phyloP scores from a whole-genome alignment of 2,329 filamentous ascomycete genomes.

The Ploettnerulaceae sp. region DNA sequence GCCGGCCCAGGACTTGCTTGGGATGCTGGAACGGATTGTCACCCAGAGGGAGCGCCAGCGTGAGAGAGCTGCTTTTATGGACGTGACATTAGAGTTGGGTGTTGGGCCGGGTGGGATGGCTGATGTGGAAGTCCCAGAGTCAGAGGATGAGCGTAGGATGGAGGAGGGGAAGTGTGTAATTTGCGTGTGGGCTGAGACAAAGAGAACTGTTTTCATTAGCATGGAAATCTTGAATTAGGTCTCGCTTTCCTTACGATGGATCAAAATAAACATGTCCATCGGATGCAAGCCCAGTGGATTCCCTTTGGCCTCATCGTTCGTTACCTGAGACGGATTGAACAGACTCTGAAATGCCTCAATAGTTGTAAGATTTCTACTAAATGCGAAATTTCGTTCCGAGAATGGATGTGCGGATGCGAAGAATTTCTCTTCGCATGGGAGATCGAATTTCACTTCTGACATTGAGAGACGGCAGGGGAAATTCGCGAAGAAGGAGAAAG shows the following conservation, averaged over 20 bases:
- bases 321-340: conserved; percentile 17
- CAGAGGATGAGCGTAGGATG: conserved; percentile 5
- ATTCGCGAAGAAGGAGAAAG: conserved; percentile 42
- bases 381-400: conserved; percentile 36
- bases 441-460: conserved; percentile 39
- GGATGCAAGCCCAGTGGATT: conserved; percentile 22
- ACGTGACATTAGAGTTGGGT: conserved; percentile 16
- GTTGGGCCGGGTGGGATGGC: not conserved
- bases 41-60: conserved; percentile 26
- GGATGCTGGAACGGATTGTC: conserved; percentile 14
- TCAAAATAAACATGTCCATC: conserved; percentile 26
- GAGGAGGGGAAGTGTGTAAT: conserved; percentile 20
- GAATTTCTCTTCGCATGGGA: conserved; percentile 39
- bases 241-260: conserved; percentile 25
- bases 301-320: conserved; percentile 4
- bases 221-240: not conserved
- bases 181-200: conserved; percentile 22
- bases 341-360: conserved; percentile 38
- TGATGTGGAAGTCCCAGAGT: conserved; percentile 9
- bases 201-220: conserved; percentile 19
- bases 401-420: conserved; percentile 41
- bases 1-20: conserved; percentile 15
- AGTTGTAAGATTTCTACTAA: conserved; percentile 35
- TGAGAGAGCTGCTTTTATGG: conserved; percentile 20
- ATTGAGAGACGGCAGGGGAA: conserved; percentile 39